A percentile compares a stretch with the other conserved stretches of the same genome.
phyloP scores from a whole-genome alignment of 192 early-diverging fungal species.

The Piromyces finnis region DNA sequence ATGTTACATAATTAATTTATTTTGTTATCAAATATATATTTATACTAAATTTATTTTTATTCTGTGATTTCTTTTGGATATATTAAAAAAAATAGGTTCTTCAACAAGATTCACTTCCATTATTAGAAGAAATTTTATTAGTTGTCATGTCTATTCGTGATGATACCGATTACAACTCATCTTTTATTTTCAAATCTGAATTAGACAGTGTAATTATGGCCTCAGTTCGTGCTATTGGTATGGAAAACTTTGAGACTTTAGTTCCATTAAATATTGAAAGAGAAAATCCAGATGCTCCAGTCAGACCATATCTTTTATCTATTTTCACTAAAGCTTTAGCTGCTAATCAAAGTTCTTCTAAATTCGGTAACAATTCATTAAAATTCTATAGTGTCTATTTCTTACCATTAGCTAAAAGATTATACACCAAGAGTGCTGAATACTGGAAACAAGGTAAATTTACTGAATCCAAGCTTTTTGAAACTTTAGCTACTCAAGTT shows the following conservation, averaged over 20 bases:
- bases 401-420: constrained; percentile 60
- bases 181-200: constrained; percentile 53
- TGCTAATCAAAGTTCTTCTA: constrained; percentile 9
- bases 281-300: constrained; percentile 22
- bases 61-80: no score
- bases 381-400: constrained; percentile 47
- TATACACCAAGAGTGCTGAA: constrained; percentile 40
- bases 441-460: constrained; percentile 25
- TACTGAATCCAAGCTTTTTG: constrained; percentile 64
- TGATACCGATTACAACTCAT: constrained; percentile 14
- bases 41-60: no score
- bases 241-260: constrained; percentile 49
- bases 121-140: neutral
- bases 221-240: constrained; percentile 62
- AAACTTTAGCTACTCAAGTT: constrained; percentile 70
- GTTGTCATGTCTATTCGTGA: constrained; percentile 1
- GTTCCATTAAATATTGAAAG: constrained; percentile 73
- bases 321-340: constrained; percentile 59
- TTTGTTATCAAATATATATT: no score
- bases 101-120: neutral
- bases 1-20: no score
- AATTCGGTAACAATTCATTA: constrained; percentile 11
- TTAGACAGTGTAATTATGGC: constrained; percentile 64
- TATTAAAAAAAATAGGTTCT: neutral
- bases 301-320: constrained; percentile 82